Base-by-base conservation (phyloP, 2,329 filamentous ascomycete species). In the Ophiosphaerella herpotricha region DNA sequence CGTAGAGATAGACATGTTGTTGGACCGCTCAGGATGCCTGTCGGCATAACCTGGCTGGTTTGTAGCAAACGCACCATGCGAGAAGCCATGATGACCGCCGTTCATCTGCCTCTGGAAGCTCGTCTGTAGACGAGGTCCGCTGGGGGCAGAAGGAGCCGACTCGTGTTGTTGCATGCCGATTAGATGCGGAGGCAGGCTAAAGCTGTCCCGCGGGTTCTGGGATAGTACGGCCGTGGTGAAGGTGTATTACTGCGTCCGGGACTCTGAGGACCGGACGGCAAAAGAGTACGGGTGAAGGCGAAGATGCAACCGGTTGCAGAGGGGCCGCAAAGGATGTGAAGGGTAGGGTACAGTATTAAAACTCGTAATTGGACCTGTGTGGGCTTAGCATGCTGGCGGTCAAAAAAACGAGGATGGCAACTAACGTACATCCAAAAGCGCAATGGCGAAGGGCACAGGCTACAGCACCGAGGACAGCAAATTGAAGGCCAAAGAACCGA, bases 1-100 rank as follows among this genome's bases (percentile, higher is more conserved):
- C 18, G 94, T 97, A 75, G 97, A 97, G 78, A 97, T 96, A 57
- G 88, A 86, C 57, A 93, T 91, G 68, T 97, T 89, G 77, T 95
- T 96, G 43, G 82, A 83, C 63, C 91, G 85, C 66, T 92, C 88
- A 61, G 89, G 85, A 75, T 95, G 91, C 67, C 92, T 86, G 73
- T 96, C 91, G 59, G 87, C 88, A 70, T 96, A 96, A 54, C 90
- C 89, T 50, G 81, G 78, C 63, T 85, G 83, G 77, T 96, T 95
- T 49, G 90, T 93, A 68, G 87, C 87, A 77, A 95, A 97, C 51
- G 92, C 91, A 59, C 90, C 91, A 73, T 96, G 91, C 41, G 92
- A 96, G 76, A 96, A 96, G 58, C 91, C 91, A 40, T 90, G 94
- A 64, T 92, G 88, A 70, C 90, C 82, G 56, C 78, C 78, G 70